Percentiles rank a stretch among this genome's conserved stretches.
These are phyloP conservation scores for Scytalidium sp. DNA, from an alignment of 2,329 filamentous ascomycete genomes.

Conservation along the genomic window DNA sequence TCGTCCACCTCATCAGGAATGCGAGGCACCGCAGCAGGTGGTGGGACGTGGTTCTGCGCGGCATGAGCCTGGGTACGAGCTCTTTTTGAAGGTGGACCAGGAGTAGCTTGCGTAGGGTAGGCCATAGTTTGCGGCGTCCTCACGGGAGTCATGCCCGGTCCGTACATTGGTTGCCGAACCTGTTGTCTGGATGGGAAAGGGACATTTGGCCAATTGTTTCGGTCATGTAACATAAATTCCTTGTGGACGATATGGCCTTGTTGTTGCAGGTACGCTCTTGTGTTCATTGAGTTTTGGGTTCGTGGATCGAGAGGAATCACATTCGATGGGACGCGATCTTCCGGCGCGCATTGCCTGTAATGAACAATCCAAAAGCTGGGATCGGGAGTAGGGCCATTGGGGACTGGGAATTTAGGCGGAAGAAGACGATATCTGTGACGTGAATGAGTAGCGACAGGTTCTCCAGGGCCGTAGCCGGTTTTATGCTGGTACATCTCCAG, in stretches of 20 bases:
- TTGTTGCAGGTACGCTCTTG: conserved; percentile 62
- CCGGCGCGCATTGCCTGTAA: conserved; percentile 74
- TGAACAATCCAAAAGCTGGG: conserved; percentile 87
- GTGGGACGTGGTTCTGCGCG: conserved; percentile 1
- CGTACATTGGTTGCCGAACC: conserved; percentile 23
- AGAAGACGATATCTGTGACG: conserved; percentile 84
- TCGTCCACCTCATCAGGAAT: conserved; percentile 59
- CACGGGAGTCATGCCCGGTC: conserved; percentile 16
- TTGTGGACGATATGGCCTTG: conserved; percentile 83
- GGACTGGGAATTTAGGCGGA: conserved; percentile 65
- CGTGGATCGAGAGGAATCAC: conserved; percentile 63
- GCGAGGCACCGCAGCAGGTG: conserved; percentile 12
- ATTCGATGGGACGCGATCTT: conserved; percentile 68
- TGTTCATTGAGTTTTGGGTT: conserved; percentile 57
- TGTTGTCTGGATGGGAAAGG: conserved; percentile 57
- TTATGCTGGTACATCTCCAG: conserved; percentile 88
- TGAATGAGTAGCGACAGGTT: conserved; percentile 72
- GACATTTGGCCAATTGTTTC: conserved; percentile 85
- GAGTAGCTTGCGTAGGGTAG: conserved; percentile 51
- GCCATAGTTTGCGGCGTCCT: conserved; percentile 53
- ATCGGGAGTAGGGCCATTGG: conserved; percentile 69
- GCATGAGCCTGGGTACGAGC: conserved; percentile 27
- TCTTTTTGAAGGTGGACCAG: conserved; percentile 54
- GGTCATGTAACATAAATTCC: conserved; percentile 91
- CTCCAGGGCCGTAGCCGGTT: conserved; percentile 74